Evolutionary conservation across 768 basidiomycete genomes (phyloP).

Genomic region (Ramaria sp.): DNA sequence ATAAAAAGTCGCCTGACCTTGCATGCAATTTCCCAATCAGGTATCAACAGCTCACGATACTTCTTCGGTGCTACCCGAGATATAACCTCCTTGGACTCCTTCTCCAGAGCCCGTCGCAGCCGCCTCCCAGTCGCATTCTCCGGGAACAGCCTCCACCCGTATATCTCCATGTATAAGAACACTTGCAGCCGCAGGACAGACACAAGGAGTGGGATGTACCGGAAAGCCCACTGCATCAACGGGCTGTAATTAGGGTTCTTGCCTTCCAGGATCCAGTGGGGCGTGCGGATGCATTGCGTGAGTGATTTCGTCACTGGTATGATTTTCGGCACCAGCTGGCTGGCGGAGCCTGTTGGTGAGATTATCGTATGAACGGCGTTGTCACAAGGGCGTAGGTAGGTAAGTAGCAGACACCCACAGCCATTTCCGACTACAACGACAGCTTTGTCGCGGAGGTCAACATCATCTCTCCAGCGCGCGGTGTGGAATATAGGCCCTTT

Average conservation of each 20-base stretch:
- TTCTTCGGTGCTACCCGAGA: conserved; percentile 13
- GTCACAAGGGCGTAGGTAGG: neutral
- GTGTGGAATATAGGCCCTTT: conserved; percentile 15
- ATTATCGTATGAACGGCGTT: neutral
- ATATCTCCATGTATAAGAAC: neutral
- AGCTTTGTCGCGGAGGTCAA: conserved; percentile 14
- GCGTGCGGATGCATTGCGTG: conserved; percentile 14
- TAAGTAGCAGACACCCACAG: conserved; percentile 10
- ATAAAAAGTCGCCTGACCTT: conserved; percentile 9
- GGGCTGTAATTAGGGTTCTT: neutral
- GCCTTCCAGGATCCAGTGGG: conserved; percentile 13
- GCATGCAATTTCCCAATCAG: conserved; percentile 15
- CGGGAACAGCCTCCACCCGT: neutral
- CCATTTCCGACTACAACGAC: conserved; percentile 19
- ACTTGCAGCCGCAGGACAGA: neutral
- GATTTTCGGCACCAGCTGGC: conserved; percentile 15
- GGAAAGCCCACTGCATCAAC: conserved; percentile 1
- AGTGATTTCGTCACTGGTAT: conserved; percentile 7
- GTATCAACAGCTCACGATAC: conserved; percentile 14
- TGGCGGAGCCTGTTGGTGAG: conserved; percentile 9
- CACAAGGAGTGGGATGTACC: conserved; percentile 9
- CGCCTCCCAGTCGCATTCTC: neutral
- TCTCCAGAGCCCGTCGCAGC: neutral
- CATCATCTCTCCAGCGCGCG: conserved; percentile 13
- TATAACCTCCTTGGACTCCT: conserved; percentile 20